A percentile compares a stretch with the other conserved stretches of the same genome.
Conservation (phyloP, 306 rosid genomes). For the Begonia peltatifolia region DNA sequence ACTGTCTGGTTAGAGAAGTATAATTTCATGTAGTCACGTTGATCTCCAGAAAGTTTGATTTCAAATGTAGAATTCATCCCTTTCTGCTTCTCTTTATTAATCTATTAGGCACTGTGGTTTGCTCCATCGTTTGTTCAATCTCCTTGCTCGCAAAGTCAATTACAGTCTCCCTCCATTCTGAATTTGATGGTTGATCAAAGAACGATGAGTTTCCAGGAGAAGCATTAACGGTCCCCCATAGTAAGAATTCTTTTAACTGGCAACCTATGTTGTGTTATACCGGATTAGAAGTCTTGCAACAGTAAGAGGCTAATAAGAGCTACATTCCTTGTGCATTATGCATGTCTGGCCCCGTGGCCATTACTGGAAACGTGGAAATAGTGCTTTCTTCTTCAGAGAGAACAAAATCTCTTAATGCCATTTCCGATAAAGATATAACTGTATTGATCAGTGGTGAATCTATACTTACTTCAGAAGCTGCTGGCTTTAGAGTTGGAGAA, state of each 20-base stretch:
- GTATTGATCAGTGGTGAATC: constrained; percentile 32
- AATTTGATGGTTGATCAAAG: constrained; percentile 17
- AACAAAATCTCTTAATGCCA: constrained; percentile 59
- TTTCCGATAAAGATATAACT: constrained; percentile 28
- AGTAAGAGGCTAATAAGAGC: constrained; percentile 26
- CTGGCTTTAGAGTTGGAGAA: constrained; percentile 60
- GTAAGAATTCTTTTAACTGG: constrained; percentile 17
- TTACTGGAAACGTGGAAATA: constrained; percentile 41
- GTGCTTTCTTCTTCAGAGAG: constrained; percentile 49
- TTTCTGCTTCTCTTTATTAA: constrained; percentile 2
- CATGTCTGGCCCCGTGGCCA: constrained; percentile 98
- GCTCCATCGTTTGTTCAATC: not conserved
- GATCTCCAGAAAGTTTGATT: not conserved
- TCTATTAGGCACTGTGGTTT: not conserved
- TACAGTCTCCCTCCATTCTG: not conserved
- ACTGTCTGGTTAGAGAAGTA: not conserved
- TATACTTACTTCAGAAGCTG: constrained; percentile 39
- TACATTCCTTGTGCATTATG: constrained; percentile 50
- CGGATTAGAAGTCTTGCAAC: constrained; percentile 21
- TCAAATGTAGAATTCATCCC: not conserved
- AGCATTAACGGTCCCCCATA: constrained; percentile 11
- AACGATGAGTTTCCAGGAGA: constrained; percentile 17
- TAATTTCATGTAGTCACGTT: not conserved
- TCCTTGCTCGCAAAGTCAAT: not conserved
- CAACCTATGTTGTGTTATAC: constrained; percentile 25